phyloP scores from a whole-genome alignment of 1,139 yeast species.

The Suhomyces bokatorum region DNA sequence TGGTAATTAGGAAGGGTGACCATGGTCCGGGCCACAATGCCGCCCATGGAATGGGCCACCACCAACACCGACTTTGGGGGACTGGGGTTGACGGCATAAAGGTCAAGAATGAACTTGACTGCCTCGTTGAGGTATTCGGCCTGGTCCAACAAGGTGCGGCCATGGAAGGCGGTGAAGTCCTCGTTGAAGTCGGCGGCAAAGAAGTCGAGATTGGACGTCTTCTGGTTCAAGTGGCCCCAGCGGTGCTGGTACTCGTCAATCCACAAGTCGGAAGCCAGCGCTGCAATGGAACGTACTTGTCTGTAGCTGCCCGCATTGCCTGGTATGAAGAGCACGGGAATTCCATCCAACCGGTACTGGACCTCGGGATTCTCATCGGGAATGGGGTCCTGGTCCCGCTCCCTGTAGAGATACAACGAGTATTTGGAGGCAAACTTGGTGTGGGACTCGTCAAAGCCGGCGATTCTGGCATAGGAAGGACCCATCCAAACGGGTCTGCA shows the following conservation, averaged over 20 bases:
- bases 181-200: conserved; percentile 93
- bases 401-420: conserved; percentile 76
- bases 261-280: conserved; percentile 60
- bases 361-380: conserved; percentile 43
- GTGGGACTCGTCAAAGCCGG: conserved; percentile 69
- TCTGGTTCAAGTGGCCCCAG: conserved; percentile 23
- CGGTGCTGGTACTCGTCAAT: conserved; percentile 31
- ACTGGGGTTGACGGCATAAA: conserved; percentile 46
- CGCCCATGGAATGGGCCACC: conserved; percentile 97
- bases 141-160: conserved; percentile 88
- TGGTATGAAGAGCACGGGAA: conserved; percentile 90
- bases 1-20: conserved; percentile 75
- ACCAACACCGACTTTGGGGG: conserved; percentile 75
- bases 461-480: conserved; percentile 74
- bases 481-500: conserved; percentile 69
- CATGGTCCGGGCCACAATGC: conserved; percentile 83
- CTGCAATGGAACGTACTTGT: conserved; percentile 91
- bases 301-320: conserved; percentile 96
- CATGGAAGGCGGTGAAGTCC: conserved; percentile 96
- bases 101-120: conserved; percentile 64
- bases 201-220: conserved; percentile 60
- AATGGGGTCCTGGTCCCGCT: conserved; percentile 66
- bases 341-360: conserved; percentile 53
- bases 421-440: conserved; percentile 78
- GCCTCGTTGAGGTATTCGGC: conserved; percentile 94